Evolutionary conservation across 768 basidiomycete genomes (phyloP).

Genomic region (Suillus sp.): DNA sequence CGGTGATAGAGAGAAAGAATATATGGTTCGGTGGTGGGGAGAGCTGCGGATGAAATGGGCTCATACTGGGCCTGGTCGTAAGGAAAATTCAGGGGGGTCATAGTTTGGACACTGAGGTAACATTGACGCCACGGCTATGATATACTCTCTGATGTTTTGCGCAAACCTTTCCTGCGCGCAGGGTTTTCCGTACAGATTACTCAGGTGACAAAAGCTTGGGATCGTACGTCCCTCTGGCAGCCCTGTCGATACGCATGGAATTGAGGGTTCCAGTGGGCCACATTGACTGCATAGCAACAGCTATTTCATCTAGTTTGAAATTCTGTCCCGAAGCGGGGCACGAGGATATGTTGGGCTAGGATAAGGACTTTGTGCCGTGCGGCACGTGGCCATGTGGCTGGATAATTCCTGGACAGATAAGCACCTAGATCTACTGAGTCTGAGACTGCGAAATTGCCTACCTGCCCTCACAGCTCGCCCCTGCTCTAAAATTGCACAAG

Average conservation of each 20-base stretch:
- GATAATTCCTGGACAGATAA: no score
- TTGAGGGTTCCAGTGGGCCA: not conserved
- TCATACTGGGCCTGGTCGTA: constrained; percentile 3
- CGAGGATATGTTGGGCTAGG: not conserved
- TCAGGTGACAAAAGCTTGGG: not conserved
- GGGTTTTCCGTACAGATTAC: not conserved
- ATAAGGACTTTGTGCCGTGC: no score
- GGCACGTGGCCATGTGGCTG: no score
- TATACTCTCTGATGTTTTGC: not conserved
- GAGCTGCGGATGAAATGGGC: constrained; percentile 38
- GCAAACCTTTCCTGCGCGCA: not conserved
- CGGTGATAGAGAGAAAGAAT: constrained; percentile 70
- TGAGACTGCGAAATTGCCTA: no score
- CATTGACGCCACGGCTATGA: not conserved
- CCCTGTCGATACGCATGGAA: not conserved
- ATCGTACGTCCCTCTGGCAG: not conserved
- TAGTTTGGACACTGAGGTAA: not conserved
- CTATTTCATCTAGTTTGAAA: not conserved
- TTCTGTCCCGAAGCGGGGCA: constrained; percentile 1
- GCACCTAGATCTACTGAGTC: no score
- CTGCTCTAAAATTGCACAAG: no score
- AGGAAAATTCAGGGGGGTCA: not conserved
- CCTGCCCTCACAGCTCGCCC: no score
- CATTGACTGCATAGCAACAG: not conserved
- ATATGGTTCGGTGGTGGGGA: constrained; percentile 75